A percentile compares a stretch with the other conserved stretches of the same genome.
phyloP scores from a whole-genome alignment of 2,329 filamentous ascomycete species.

The Bipolaris zeicola region DNA sequence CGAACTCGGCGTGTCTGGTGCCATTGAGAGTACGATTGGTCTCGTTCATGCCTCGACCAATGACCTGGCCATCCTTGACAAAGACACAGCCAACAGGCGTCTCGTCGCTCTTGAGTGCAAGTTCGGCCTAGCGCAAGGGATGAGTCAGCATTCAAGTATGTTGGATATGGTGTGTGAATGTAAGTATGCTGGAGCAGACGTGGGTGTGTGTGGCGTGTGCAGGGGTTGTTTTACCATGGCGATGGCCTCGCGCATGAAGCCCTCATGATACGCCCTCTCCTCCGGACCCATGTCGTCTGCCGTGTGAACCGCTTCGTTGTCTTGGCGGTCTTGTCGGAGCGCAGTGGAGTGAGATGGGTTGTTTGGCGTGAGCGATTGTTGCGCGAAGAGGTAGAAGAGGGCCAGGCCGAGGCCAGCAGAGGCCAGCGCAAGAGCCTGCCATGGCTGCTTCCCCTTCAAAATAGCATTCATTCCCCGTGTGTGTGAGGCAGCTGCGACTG shows the following conservation, averaged over 20 bases:
- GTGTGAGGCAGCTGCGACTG: constrained; percentile 27
- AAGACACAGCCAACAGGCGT: constrained; percentile 97
- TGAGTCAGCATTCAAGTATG: constrained; percentile 26
- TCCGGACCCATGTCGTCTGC: constrained; percentile 40
- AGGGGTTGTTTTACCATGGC: constrained; percentile 68
- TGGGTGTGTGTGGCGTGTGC: constrained; percentile 5
- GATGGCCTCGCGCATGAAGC: constrained; percentile 84
- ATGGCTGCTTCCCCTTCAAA: constrained; percentile 25
- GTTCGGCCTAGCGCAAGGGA: constrained; percentile 67
- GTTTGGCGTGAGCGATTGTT: constrained; percentile 15
- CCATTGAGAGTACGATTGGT: constrained; percentile 69
- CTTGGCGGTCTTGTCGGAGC: constrained; percentile 33
- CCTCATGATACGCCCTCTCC: constrained; percentile 57
- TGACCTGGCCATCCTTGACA: constrained; percentile 76
- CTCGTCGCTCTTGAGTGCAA: constrained; percentile 81
- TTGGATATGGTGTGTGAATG: neutral
- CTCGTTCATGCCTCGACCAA: constrained; percentile 94
- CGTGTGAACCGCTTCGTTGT: constrained; percentile 30
- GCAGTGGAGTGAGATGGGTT: constrained; percentile 15
- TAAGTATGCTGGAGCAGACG: neutral
- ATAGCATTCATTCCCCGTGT: constrained; percentile 8
- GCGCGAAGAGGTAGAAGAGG: constrained; percentile 23
- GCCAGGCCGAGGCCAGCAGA: constrained; percentile 30
- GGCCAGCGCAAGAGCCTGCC: constrained; percentile 25
- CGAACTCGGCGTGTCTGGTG: constrained; percentile 93